These are phyloP conservation scores for Canavalia ensiformis DNA, from an alignment of 306 rosid species.

Conservation along the genomic window DNA sequence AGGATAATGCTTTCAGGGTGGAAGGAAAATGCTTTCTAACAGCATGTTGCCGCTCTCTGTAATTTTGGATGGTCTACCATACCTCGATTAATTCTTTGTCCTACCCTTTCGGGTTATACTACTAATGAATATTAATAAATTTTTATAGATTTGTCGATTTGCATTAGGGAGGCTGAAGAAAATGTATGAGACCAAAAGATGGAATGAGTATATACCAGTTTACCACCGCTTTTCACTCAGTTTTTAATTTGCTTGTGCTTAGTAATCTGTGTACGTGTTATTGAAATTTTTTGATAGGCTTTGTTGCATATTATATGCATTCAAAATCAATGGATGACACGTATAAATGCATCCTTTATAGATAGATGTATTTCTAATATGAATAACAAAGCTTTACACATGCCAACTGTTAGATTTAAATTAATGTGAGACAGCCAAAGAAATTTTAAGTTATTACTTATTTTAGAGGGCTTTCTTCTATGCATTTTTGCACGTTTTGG, in stretches of 20 bases:
- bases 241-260: background rate
- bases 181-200: constrained; percentile 35
- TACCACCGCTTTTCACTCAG: background rate
- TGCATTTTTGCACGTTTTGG: background rate
- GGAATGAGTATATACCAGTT: constrained; percentile 7
- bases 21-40: constrained; percentile 29
- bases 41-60: constrained; percentile 41
- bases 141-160: constrained; percentile 29
- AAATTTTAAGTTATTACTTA: background rate
- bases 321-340: background rate
- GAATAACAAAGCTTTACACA: background rate
- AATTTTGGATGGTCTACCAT: constrained; percentile 37
- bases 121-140: constrained; percentile 18
- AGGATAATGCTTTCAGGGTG: constrained; percentile 39
- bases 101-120: constrained; percentile 32
- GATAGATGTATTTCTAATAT: background rate
- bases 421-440: background rate
- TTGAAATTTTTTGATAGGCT: background rate
- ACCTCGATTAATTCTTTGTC: constrained; percentile 50
- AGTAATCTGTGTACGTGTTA: background rate
- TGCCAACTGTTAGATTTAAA: background rate
- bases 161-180: constrained; percentile 22
- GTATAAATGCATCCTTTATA: background rate
- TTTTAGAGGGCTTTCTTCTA: background rate
- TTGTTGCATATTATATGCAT: background rate